Base-by-base conservation (phyloP, 2,329 filamentous ascomycete species). In the Pyrenochaeta sp. region DNA sequence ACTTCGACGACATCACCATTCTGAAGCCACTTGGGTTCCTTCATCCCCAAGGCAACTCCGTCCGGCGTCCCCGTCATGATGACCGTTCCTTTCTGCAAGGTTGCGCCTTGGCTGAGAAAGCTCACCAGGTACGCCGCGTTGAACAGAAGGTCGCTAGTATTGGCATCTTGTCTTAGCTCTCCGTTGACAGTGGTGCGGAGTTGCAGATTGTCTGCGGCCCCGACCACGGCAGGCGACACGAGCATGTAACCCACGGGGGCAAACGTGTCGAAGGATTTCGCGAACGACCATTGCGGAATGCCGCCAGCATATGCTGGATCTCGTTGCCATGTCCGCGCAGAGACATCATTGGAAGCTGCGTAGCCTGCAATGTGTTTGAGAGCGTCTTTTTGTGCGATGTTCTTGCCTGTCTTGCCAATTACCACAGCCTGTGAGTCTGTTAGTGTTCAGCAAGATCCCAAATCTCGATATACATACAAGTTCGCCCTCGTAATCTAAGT, bases 231-330 rank as follows among this genome's bases (percentile, higher is more conserved):
- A 0, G 67, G 56, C 0, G 71, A 66, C 1, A 84, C 78, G 0
- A 85, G 60, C 20, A 66, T 69, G 0, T 82, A 82, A 0, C 82
- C 82, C 1, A 85, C 41, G 0, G 82, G 83, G 0, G 80, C 79
- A 55, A 72, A 84, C 0, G 75, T 80, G 54, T 85, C 81, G 45
- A 85, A 84, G 0, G 80, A 49, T 57, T 85, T 84, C 3, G 75
- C 78, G 56, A 83, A 85, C 0, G 77, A 75, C 78, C 79, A 84
- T 63, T 85, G 83, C 0, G 82, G 82, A 0, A 84, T 79, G 12
- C n/a, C 31, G 3, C 56, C 56, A 21, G 49, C 50, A 14, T 43
- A 27, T 14, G 29, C 42, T 2, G 54, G 44, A 32, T 75, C 65
- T 1, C 79, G 68, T 54, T 85, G 82, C 44, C 77, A 69, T 45